Conservation (phyloP, 1,139 yeast genomes). For the Pichia sp. region DNA sequence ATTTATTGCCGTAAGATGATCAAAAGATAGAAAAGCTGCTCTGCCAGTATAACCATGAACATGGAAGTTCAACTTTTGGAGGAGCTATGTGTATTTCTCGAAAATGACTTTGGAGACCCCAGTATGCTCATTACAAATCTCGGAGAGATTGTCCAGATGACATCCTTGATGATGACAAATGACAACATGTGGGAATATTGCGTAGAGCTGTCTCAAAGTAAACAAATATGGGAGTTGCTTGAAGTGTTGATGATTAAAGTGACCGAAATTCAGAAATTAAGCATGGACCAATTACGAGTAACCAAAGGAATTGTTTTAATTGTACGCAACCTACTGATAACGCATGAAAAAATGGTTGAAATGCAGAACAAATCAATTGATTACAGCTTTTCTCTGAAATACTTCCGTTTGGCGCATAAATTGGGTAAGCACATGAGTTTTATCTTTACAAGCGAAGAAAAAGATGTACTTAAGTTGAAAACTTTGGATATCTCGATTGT, state of each 20-base stretch:
- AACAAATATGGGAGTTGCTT: neutral
- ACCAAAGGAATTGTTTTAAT: conserved; percentile 17
- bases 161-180: conserved; percentile 15
- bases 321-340: conserved; percentile 15
- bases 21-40: neutral
- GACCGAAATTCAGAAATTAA: neutral
- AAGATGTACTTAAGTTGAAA: conserved; percentile 1
- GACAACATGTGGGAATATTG: conserved; percentile 12
- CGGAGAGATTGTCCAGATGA: conserved; percentile 8
- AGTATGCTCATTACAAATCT: conserved; percentile 1
- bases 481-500: conserved; percentile 14
- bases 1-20: too few relatives aligned
- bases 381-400: neutral
- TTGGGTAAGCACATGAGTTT: neutral
- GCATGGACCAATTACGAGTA: conserved; percentile 9
- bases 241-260: neutral
- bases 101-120: neutral
- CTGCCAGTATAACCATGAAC: neutral
- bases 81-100: neutral
- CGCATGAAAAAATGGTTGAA: neutral
- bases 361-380: neutral
- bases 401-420: neutral
- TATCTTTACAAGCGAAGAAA: neutral
- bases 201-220: neutral
- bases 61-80: conserved; percentile 1